Evolutionary conservation across 176 grass and related monocot species (phyloP), one percentile per base, ranked within the genome.

Genomic region (Cenchrus americanus): DNA sequence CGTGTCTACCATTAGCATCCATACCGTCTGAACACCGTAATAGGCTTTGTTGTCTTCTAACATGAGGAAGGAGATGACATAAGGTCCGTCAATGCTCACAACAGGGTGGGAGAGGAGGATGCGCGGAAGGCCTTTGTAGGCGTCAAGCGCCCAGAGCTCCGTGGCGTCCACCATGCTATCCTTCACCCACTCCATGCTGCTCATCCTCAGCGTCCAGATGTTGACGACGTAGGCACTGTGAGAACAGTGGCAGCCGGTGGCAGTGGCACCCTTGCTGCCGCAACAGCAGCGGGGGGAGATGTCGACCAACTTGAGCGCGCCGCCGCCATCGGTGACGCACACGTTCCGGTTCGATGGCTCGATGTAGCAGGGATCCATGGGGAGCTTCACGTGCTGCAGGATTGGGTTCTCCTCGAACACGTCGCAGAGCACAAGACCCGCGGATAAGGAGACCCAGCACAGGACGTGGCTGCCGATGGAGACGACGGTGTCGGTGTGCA

Each of bases 21-120:
- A 40, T 10, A 19, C 0, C 0, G 7, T 67, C 1, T 9, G 0
- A 9, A 10, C 64, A 0, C 1, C 32, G 2, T 52, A 10, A 0
- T 1, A 2, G 2, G 6, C 9, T 5, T 41, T 14, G 14, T 0
- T 5, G 18, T 3, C 0, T 17, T 67, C 65, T 32, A 15, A 5
- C 65, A 41, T 1, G 6, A 5, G 0, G 40, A 69, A 44, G 19
- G 18, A 44, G 4, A 44, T 22, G 40, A n/a, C 34, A 43, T 44
- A 7, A 18, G 66, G 19, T 42, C 46, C 19, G 18, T 69, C 21
- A 9, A 69, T 13, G 66, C 19, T 69, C 37, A 69, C 1, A 10
- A 69, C 4, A 18, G 66, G 66, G 0, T 12, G 1, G 1, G 0
- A 19, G 0, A 46, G 40, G 9, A 9, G 17, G 66, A 44, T 1